Evolutionary conservation across 2,329 filamentous ascomycete genomes (phyloP).

Genomic region (Fusarium pseudoanthophilum): DNA sequence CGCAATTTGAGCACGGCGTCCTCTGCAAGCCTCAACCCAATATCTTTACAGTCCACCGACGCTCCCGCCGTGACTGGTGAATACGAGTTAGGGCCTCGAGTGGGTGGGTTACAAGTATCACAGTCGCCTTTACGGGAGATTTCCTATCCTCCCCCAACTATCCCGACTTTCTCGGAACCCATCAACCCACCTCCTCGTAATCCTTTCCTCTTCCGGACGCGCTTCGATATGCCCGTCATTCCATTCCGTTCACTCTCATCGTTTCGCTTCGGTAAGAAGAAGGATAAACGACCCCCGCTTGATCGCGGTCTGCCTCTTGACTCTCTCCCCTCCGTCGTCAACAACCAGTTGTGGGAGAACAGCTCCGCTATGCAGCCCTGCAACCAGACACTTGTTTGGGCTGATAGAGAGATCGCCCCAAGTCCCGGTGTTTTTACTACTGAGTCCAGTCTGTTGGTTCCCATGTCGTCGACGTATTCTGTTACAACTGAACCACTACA

Average conservation of each 20-base stretch:
- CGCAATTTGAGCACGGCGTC: slow-evolving; percentile 34
- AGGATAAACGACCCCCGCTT: not conserved
- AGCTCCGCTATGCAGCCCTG: slow-evolving; percentile 8
- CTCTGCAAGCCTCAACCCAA: slow-evolving; percentile 5
- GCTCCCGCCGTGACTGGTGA: slow-evolving; percentile 3
- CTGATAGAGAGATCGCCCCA: slow-evolving; percentile 31
- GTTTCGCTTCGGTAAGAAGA: slow-evolving; percentile 28
- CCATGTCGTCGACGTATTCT: slow-evolving; percentile 22
- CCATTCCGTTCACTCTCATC: slow-evolving; percentile 36
- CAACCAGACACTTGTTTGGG: slow-evolving; percentile 47
- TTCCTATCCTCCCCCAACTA: slow-evolving; percentile 2
- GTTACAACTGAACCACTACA: slow-evolving; percentile 44
- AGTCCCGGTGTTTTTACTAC: slow-evolving; percentile 3
- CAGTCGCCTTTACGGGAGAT: not conserved
- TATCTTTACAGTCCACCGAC: not conserved
- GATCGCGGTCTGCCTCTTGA: slow-evolving; percentile 18
- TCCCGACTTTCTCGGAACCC: slow-evolving; percentile 1
- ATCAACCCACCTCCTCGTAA: slow-evolving; percentile 40
- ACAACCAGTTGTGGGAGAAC: slow-evolving; percentile 23
- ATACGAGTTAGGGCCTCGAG: slow-evolving; percentile 17
- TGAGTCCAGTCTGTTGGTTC: slow-evolving; percentile 8
- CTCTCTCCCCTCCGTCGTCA: slow-evolving; percentile 24
- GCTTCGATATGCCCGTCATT: slow-evolving; percentile 40
- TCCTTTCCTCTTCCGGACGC: slow-evolving; percentile 51
- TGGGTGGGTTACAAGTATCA: not conserved